phyloP scores from a whole-genome alignment of 2,329 filamentous ascomycete species.

The Tolypocladium nubicola region DNA sequence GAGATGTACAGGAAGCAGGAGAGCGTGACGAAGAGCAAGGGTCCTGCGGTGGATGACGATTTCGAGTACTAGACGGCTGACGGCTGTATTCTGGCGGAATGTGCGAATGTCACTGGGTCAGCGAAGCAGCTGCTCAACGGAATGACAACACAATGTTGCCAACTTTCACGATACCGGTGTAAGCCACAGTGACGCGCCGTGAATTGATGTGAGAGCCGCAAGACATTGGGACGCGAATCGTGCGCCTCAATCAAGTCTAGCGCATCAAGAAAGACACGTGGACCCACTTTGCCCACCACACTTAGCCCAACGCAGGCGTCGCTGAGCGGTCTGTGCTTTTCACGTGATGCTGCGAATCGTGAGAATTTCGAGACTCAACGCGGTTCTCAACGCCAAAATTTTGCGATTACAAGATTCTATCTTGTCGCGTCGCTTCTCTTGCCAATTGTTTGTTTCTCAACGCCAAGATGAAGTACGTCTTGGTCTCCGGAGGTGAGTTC shows the following conservation, averaged over 20 bases:
- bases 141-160: neutral
- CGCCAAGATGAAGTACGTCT: conserved; percentile 66
- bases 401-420: conserved; percentile 1
- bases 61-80: conserved; percentile 71
- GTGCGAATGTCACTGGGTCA: too few species aligned
- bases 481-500: conserved; percentile 60
- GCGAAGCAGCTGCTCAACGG: neutral
- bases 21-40: conserved; percentile 76
- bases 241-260: neutral
- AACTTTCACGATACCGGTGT: neutral
- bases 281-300: neutral
- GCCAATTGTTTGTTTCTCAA: neutral
- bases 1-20: conserved; percentile 98
- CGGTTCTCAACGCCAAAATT: neutral
- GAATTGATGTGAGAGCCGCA: neutral
- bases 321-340: neutral
- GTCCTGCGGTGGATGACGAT: conserved; percentile 83
- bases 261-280: neutral
- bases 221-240: neutral
- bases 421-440: conserved; percentile 1
- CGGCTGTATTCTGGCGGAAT: neutral
- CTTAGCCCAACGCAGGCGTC: neutral
- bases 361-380: neutral
- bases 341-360: neutral
- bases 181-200: neutral